Base-by-base conservation (phyloP, 352 stramenopile species). In the Pythium pyrilobum region DNA sequence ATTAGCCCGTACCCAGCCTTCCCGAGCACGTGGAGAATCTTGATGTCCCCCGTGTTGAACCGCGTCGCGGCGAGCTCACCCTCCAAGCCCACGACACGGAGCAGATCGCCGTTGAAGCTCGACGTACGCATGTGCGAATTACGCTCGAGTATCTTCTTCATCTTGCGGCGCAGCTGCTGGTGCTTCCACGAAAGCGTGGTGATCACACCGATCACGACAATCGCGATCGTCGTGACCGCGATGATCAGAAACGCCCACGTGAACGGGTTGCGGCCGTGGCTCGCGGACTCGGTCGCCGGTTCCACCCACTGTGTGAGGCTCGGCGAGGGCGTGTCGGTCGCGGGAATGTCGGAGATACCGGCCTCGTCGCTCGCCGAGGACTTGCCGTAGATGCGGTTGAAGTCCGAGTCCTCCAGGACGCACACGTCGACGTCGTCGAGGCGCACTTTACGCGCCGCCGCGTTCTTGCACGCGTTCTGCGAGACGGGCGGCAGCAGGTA, bases 1-100 rank as follows among this genome's bases (percentile, higher is more conserved):
- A 93, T 62, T 42, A 91, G 71, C 10, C 77, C 77, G 24, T 69
- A 87, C 9, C 77, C 72, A 32, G 72, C 77, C 46, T 86, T 85
- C 9, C 69, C 74, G 21, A 90, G 41, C 48, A 83, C 63, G 5
- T 74, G 71, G 44, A 87, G 49, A 37, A 85, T 85, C 34, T 74
- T 89, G 37, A 92, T 66, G 33, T 89, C 74, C n/a, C 83, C 75
- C n/a, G 46, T 38, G 27, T 57, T 34, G 16, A 63, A 56, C 21
- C 58, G 57, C 40, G 49, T 59, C 1, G 52, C 49, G 5, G 51
- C 28, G n/a, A 70, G 27, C 18, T 60, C 50, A 9, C 56, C 58
- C 7, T 70, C 52, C 6, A 67, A 33, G 0, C 62, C 57, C 10
- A 67, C 52, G 11, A 41, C 48, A 3, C n/a, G 44, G 6, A 67